These are phyloP conservation scores for Dichomitus squalens DNA, from an alignment of 1,284 basidiomycete species.

Conservation along the genomic window DNA sequence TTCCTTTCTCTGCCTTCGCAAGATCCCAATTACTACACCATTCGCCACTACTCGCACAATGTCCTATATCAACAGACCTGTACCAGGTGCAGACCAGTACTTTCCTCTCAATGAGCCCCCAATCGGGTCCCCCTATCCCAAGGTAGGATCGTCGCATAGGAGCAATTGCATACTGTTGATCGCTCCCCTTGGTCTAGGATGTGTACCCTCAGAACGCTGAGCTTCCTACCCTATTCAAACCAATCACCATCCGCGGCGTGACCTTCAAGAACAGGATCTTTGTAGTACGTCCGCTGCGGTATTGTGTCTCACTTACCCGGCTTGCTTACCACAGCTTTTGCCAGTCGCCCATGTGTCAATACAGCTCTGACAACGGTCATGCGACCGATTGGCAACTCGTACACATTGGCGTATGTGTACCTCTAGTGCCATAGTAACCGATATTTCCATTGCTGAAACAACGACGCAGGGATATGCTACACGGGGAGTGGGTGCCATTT, in stretches of 20 bases:
- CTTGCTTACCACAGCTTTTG: neutral
- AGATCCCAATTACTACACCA: neutral
- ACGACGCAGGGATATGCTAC: slow-evolving; percentile 51
- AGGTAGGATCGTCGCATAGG: slow-evolving; percentile 32
- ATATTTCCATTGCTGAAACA: neutral
- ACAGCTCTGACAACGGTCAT: slow-evolving; percentile 72
- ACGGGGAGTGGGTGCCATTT: slow-evolving; percentile 64
- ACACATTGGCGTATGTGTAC: slow-evolving; percentile 52
- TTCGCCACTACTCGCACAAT: slow-evolving; percentile 2
- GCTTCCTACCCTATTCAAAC: slow-evolving; percentile 66
- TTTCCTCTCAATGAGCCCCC: slow-evolving; percentile 64
- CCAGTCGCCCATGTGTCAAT: slow-evolving; percentile 80
- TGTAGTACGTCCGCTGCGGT: slow-evolving; percentile 36
- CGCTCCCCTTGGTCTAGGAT: slow-evolving; percentile 33
- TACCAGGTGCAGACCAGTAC: slow-evolving; percentile 52
- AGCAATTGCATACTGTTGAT: neutral
- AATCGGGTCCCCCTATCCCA: slow-evolving; percentile 53
- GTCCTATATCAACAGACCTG: slow-evolving; percentile 47
- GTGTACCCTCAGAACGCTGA: slow-evolving; percentile 45
- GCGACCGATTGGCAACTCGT: slow-evolving; percentile 82
- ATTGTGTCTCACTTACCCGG: neutral
- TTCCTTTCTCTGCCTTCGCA: neutral
- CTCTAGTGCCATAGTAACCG: neutral
- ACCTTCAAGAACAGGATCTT: slow-evolving; percentile 77
- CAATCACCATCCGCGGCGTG: slow-evolving; percentile 61